These are phyloP conservation scores for Leccinellum luteum DNA, from an alignment of 768 basidiomycete species.

Conservation along the genomic window DNA sequence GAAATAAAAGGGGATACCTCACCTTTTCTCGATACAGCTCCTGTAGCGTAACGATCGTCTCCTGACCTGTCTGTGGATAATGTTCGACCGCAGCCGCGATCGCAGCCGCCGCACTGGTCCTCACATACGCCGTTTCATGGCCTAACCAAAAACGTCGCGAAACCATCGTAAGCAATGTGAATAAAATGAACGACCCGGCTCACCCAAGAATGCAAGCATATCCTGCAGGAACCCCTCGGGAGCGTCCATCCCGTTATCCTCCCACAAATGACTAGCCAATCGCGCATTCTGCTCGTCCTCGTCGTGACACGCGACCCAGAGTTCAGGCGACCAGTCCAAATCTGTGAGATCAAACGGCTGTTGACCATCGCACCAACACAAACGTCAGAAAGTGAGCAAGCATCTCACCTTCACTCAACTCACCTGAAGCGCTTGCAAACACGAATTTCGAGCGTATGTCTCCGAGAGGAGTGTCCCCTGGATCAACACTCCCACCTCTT, in stretches of 20 bases:
- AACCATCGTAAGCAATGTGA: neutral
- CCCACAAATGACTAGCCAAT: slow-evolving; percentile 83
- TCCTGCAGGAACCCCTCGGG: slow-evolving; percentile 57
- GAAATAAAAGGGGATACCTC: neutral
- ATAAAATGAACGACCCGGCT: neutral
- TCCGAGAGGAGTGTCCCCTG: slow-evolving; percentile 81
- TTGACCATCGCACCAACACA: neutral
- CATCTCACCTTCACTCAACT: slow-evolving; percentile 4
- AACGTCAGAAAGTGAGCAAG: neutral
- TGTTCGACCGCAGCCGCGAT: slow-evolving; percentile 75
- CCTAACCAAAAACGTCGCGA: slow-evolving; percentile 39
- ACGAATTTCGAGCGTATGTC: slow-evolving; percentile 81
- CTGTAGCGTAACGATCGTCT: slow-evolving; percentile 53
- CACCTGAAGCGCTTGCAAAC: slow-evolving; percentile 89
- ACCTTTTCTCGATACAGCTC: slow-evolving; percentile 85
- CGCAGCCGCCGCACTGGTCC: slow-evolving; percentile 65
- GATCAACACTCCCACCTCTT: slow-evolving; percentile 67
- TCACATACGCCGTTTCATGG: slow-evolving; percentile 79
- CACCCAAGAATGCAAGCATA: slow-evolving; percentile 71
- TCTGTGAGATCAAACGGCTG: slow-evolving; percentile 95
- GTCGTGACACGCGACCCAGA: slow-evolving; percentile 90
- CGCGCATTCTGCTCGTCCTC: slow-evolving; percentile 85
- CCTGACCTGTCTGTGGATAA: slow-evolving; percentile 56
- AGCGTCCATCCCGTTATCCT: slow-evolving; percentile 92
- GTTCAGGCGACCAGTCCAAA: slow-evolving; percentile 84